phyloP scores from a whole-genome alignment of 768 basidiomycete species.

The Suillus paluster region DNA sequence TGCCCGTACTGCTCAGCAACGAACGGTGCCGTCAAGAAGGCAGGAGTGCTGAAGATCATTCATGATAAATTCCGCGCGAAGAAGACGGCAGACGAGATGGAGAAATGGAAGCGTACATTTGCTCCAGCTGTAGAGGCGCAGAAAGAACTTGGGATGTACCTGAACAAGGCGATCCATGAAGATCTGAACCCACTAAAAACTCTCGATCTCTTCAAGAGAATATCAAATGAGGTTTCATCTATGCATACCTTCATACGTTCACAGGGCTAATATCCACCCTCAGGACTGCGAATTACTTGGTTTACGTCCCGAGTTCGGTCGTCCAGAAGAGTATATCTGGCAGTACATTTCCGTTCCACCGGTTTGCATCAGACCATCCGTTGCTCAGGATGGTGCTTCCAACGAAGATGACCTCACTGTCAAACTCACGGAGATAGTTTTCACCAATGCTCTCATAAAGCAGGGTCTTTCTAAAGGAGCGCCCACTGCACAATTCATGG shows the following conservation, averaged over 20 bases:
- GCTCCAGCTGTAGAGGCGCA: conserved; percentile 80
- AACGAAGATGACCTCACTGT: conserved; percentile 99
- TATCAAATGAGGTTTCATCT: conserved; percentile 80
- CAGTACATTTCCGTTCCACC: conserved; percentile 99
- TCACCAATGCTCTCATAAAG: conserved; percentile 91
- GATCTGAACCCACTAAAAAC: conserved; percentile 95
- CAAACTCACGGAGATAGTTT: conserved; percentile 96
- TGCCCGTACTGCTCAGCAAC: conserved; percentile 93
- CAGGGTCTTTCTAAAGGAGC: conserved; percentile 87
- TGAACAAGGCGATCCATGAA: conserved; percentile 88
- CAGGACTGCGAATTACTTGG: conserved; percentile 97
- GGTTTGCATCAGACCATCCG: conserved; percentile 95
- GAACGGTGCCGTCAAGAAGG: conserved; percentile 97
- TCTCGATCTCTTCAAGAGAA: conserved; percentile 87
- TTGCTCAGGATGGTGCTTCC: conserved; percentile 96
- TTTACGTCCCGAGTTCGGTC: conserved; percentile 81
- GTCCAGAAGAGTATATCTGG: conserved; percentile 98
- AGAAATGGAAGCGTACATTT: conserved; percentile 86
- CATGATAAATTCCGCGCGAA: conserved; percentile 98
- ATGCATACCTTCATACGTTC: not conserved
- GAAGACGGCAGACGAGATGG: conserved; percentile 88
- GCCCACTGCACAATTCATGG: conserved; percentile 90
- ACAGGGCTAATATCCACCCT: conserved; percentile 6
- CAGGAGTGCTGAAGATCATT: conserved; percentile 91
- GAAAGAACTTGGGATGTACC: conserved; percentile 82